These are phyloP conservation scores for Solanum aculeatissimum DNA, from an alignment of 305 asterid genomes.

Conservation along the genomic window DNA sequence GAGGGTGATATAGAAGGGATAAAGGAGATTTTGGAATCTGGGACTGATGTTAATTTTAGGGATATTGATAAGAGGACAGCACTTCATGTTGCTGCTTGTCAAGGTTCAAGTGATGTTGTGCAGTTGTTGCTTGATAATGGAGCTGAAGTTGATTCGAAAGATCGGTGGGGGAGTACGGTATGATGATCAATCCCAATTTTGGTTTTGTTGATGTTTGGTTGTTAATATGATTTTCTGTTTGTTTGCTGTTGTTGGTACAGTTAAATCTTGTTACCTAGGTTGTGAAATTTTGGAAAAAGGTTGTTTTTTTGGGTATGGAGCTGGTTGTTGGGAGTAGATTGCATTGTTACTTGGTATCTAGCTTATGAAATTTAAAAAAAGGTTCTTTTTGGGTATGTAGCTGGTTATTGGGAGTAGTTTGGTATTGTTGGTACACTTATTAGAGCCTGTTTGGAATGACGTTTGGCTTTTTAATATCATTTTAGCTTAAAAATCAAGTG, in stretches of 20 bases:
- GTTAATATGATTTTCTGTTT: not conserved
- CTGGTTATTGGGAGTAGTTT: not conserved
- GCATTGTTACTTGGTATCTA: not conserved
- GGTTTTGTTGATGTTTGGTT: not conserved
- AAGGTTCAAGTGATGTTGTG: slow-evolving; percentile 64
- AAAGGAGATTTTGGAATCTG: slow-evolving; percentile 52
- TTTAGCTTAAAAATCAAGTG: no score
- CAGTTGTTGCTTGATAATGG: slow-evolving; percentile 46
- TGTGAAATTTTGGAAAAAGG: not conserved
- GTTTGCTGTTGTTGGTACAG: not conserved
- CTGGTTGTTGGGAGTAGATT: not conserved
- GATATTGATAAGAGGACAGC: slow-evolving; percentile 89
- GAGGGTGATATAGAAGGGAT: slow-evolving; percentile 86
- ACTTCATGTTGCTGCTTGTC: slow-evolving; percentile 88
- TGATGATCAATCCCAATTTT: not conserved
- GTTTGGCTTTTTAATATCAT: no score
- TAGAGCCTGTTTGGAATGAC: no score
- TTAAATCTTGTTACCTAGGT: not conserved
- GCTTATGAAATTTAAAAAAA: not conserved
- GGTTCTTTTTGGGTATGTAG: not conserved
- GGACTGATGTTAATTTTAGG: slow-evolving; percentile 64
- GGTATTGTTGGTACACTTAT: not conserved
- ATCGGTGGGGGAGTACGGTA: slow-evolving; percentile 99
- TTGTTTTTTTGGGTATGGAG: not conserved
- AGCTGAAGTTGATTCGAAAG: slow-evolving; percentile 52